Base-by-base conservation (phyloP, 1,284 basidiomycete species). In the Cryptococcus deneoformans region DNA sequence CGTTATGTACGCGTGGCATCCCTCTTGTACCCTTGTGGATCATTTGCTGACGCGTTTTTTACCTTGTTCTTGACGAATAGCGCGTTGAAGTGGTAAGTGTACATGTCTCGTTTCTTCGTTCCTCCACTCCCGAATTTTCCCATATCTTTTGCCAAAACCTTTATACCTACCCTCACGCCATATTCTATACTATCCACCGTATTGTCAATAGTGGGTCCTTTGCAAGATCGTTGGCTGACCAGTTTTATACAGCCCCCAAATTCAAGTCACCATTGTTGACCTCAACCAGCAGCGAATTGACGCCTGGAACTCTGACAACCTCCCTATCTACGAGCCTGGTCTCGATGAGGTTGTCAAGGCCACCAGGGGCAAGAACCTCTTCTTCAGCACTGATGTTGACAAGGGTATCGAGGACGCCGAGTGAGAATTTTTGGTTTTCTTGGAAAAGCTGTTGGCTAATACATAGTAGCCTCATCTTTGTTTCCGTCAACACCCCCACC, bases 371-470 rank as follows among this genome's bases (percentile, higher is more conserved):
- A 86, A 87, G 78, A 99, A 99, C 81, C 85, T 99, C 63, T 97
- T 97, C 82, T 99, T 99, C 83, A 90, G 89, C 35, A 95, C 92
- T 52, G 88, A 98, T 67, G 90, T 99, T 68, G 93, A 98, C 80
- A 87, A 87, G 74, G 91, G 83, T 57, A 97, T 99, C 76, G 84
- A 82, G 64, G 92, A 95, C 78, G 94, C 95, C 42, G 93, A 99
- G 75, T 77, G 56, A 69, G 75, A 72, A 10, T 6, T 46, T 14
- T 47, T 1, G 6, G 2, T 34, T 8, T 44, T 3, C 46, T 10
- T 48, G 53, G 4, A 6, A 11, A 9, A n/a, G 34, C 5, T 29
- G 29, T 36, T 53, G 11, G 29, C 45, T 29, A n/a, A 46, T 16
- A 9, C 29, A 12, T 3, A n/a, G 20, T 54, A 77, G 75, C 71